Evolutionary conservation across 306 rosid species (phyloP).

Genomic region (Cucurbita argyrosperma): DNA sequence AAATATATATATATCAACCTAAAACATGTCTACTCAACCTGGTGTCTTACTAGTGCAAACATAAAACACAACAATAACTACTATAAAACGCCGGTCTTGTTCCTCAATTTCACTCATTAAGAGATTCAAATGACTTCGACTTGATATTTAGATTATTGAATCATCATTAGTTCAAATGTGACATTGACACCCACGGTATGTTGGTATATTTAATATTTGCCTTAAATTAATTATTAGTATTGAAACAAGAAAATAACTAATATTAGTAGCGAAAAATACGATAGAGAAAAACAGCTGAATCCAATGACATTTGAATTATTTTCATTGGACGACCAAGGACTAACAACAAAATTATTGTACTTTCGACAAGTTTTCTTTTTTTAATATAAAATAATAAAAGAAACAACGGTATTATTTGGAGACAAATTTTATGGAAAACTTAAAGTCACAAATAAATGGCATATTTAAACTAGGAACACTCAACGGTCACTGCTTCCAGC

Average conservation of each 20-base stretch:
- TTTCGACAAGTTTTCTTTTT: neutral
- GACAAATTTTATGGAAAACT: neutral
- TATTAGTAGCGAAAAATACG: neutral
- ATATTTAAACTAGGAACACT: neutral
- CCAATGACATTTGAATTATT: neutral
- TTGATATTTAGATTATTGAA: neutral
- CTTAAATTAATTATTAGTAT: too few species aligned
- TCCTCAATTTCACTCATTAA: neutral
- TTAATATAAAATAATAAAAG: neutral
- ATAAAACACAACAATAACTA: neutral
- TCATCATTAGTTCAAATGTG: too few species aligned
- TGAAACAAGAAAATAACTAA: too few species aligned
- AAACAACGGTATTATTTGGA: neutral
- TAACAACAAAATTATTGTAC: neutral
- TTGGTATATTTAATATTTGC: too few species aligned
- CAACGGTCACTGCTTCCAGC: constrained; percentile 1
- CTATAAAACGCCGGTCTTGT: neutral
- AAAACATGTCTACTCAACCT: neutral
- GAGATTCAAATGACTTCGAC: neutral
- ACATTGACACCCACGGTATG: too few species aligned
- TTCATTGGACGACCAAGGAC: neutral
- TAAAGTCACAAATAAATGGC: neutral
- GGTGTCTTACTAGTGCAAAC: neutral
- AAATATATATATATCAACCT: too few species aligned
- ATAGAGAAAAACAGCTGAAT: neutral